Base-by-base conservation (phyloP, 768 basidiomycete species). In the Suillus discolor region DNA sequence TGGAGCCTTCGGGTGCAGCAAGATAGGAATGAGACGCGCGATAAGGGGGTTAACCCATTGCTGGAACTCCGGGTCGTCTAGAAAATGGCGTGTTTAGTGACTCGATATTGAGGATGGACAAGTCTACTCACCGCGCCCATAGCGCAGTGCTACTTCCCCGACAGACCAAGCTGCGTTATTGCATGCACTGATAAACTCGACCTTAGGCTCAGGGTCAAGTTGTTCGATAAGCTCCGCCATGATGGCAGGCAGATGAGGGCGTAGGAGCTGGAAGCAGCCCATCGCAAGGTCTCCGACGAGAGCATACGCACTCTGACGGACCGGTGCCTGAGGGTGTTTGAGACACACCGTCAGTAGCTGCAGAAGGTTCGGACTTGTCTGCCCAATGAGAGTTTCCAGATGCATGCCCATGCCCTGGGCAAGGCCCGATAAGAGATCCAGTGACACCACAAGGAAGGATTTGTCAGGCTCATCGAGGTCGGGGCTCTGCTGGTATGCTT, bases 81-180 rank as follows among this genome's bases (percentile, higher is more conserved):
- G 9, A 51, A 68, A 65, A 39, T 28, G 57, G 64, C 54, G 66
- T 31, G 28, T 60, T 45, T 61, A 64, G 68, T 65, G 42, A 64
- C 64, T 23, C 18, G 57, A 47, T 49, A 61, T 57, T 16, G 9
- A 61, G 20, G 25, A 15, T 23, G 23, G 53, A 25, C 5, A 70
- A 62, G 38, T 62, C 62, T 16, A 74, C 85, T 64, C 73, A 92
- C 93, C 90, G 69, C 87, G 83, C 62, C 94, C 93, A 74, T 93
- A 96, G 57, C 95, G 93, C 67, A 99, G 79, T 9, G 97, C 94
- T 39, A 99, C 94, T 78, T 99, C 97, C 53, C 97, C 97, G 36
- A 97, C 96, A n/a, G 95, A 96, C 97, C 97, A 99, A 1, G 97
- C 97, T 12, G 97, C 97, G 74, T 99, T 99, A 79, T 99, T 99